A percentile compares a stretch with the other conserved stretches of the same genome.
phyloP scores from a whole-genome alignment of 345 rosid genomes.

The Arabis alpina region DNA sequence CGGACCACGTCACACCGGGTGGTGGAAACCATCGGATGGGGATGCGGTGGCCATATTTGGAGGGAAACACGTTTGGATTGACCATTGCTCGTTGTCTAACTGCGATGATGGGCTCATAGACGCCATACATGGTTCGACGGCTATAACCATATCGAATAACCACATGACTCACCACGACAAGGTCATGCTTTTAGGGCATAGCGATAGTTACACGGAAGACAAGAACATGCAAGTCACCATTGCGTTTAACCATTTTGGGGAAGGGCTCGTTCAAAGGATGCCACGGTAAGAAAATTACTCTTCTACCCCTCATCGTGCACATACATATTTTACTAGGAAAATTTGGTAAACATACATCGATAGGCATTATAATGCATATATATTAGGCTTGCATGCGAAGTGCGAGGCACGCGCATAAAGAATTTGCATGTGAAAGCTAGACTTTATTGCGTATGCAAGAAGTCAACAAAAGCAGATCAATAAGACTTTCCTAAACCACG shows the following conservation, averaged over 20 bases:
- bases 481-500: constrained; percentile 16
- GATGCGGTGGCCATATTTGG: constrained; percentile 64
- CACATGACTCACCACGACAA: constrained; percentile 84
- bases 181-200: constrained; percentile 82
- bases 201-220: constrained; percentile 66
- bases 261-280: constrained; percentile 88
- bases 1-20: constrained; percentile 63
- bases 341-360: background rate
- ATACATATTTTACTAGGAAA: background rate
- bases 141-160: constrained; percentile 79
- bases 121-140: constrained; percentile 80
- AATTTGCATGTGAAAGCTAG: constrained; percentile 32
- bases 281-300: constrained; percentile 53
- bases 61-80: constrained; percentile 68
- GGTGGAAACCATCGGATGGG: constrained; percentile 63
- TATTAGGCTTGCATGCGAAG: background rate
- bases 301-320: constrained; percentile 2
- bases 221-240: constrained; percentile 78
- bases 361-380: background rate
- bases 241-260: constrained; percentile 87
- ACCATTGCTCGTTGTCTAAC: constrained; percentile 79
- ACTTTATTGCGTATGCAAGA: constrained; percentile 21
- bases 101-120: constrained; percentile 78
- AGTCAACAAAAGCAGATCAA: constrained; percentile 30
- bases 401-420: constrained; percentile 28